Evolutionary conservation across 129 eudicot species (phyloP), one percentile per base, ranked within the genome.

Genomic region (Centrapalus pauciflorus): DNA sequence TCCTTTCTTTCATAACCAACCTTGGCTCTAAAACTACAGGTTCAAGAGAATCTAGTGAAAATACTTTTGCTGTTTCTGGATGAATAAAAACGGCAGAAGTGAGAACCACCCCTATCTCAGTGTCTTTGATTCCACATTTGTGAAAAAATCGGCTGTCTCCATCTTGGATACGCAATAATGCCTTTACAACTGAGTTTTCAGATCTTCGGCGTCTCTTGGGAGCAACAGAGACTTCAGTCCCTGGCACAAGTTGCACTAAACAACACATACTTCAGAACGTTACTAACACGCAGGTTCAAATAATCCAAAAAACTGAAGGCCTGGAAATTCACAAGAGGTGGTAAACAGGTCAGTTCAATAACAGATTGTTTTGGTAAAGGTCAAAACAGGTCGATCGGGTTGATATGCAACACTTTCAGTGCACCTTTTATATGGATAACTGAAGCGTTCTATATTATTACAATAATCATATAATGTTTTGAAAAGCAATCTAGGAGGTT

Each of bases 211-310:
- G 87, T 64, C 88, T 84, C 82, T 94, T 94, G 37, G 95, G 95
- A 68, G 99, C 97, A 70, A 94, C 99, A 29, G 93, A 90, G 56
- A 94, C 90, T 82, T 94, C 94, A 68, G 93, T 82, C 59, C 87
- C 95, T 0, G 95, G 95, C 35, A 84, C 89, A 76, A 94, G 99
- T 81, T 86, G 95, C 63, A 89, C 99, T 94, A 86, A 20, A 72
- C 29, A 77, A 75, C 37, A 71, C 57, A 59, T 60, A 68, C 19
- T 50, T 71, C 50, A 74, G 66, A 70, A 57, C n/a, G 70, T 32
- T 58, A 49, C 27, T 26, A 62, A 17, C 28, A 52, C n/a, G 21
- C 5, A 32, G 0, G 34, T 33, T 7, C 46, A 5, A 55, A 66
- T 66, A 66, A 66, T 28, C 12, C 23, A 66, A 49, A 48, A n/a